Conservation (phyloP, 2,329 filamentous ascomycete species). For the Emmonsia crescens region DNA sequence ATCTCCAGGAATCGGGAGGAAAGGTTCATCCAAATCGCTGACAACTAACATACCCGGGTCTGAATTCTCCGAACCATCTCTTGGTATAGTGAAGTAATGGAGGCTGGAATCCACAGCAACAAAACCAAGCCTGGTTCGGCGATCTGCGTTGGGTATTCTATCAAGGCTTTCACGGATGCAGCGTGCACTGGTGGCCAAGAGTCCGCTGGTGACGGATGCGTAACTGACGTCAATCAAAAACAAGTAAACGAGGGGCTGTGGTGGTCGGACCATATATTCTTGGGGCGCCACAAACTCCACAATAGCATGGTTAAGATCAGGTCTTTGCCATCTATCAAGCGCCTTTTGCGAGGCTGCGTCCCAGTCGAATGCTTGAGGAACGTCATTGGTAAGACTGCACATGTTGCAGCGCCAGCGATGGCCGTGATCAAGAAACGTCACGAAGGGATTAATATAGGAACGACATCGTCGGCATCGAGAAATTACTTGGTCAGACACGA, state of each 20-base stretch:
- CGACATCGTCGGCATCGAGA: slow-evolving; percentile 90
- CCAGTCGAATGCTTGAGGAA: slow-evolving; percentile 99
- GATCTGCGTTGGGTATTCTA: slow-evolving; percentile 94
- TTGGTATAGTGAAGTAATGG: slow-evolving; percentile 91
- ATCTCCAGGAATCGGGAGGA: slow-evolving; percentile 86
- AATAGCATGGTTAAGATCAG: slow-evolving; percentile 90
- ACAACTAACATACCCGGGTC: slow-evolving; percentile 89
- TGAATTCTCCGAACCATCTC: slow-evolving; percentile 71
- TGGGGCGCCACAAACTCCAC: slow-evolving; percentile 97
- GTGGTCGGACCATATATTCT: slow-evolving; percentile 98
- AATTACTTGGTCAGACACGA: slow-evolving; percentile 95
- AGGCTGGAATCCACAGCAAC: slow-evolving; percentile 89
- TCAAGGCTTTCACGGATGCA: slow-evolving; percentile 93
- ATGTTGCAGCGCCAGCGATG: slow-evolving; percentile 99
- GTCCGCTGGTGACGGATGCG: slow-evolving; percentile 74
- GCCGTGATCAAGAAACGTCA: slow-evolving; percentile 90
- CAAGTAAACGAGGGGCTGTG: slow-evolving; percentile 87
- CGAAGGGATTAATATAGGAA: slow-evolving; percentile 96
- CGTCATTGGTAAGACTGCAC: slow-evolving; percentile 97
- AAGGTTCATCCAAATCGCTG: slow-evolving; percentile 91
- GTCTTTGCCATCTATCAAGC: slow-evolving; percentile 81
- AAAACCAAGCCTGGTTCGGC: slow-evolving; percentile 84
- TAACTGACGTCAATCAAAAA: slow-evolving; percentile 95
- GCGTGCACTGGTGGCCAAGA: slow-evolving; percentile 82
- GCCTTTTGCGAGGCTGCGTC: slow-evolving; percentile 84